Percentiles rank a stretch among this genome's conserved stretches.
Evolutionary conservation across 768 basidiomycete genomes (phyloP).

Genomic region (Russula olivacea): DNA sequence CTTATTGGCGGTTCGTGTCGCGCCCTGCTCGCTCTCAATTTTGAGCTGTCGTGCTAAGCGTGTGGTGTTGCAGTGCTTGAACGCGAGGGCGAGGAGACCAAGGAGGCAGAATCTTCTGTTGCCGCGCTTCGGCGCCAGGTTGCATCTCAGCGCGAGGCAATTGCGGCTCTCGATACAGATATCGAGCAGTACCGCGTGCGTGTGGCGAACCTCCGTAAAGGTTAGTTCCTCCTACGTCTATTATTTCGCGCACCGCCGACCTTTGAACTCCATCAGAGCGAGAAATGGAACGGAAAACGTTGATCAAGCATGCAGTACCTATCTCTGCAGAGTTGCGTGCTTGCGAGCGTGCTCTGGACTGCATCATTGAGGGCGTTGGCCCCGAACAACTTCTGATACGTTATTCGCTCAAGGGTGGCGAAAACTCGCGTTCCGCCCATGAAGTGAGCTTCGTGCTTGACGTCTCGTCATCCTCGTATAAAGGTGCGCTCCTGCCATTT

Average conservation of each 20-base stretch:
- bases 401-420: constrained; percentile 37
- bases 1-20: constrained; percentile 54
- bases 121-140: constrained; percentile 62
- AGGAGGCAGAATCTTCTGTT: constrained; percentile 59
- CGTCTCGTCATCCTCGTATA: constrained; percentile 16
- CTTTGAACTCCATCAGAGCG: constrained; percentile 48
- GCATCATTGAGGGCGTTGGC: constrained; percentile 73
- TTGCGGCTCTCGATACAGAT: constrained; percentile 53
- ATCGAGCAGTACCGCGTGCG: constrained; percentile 66
- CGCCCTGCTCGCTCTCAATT: background rate
- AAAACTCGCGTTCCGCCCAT: constrained; percentile 5
- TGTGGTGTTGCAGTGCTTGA: constrained; percentile 46
- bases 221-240: constrained; percentile 34
- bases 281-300: constrained; percentile 52
- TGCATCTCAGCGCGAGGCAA: constrained; percentile 53
- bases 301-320: constrained; percentile 48
- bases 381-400: constrained; percentile 66
- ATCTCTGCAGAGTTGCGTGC: constrained; percentile 50
- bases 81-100: constrained; percentile 65
- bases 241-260: background rate
- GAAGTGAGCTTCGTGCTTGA: constrained; percentile 26
- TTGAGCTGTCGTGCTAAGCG: background rate
- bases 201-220: constrained; percentile 58
- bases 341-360: constrained; percentile 53
- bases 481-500: constrained; percentile 8